Evolutionary conservation across 2,329 filamentous ascomycete genomes (phyloP), one percentile per base, ranked within the genome.

Genomic region (Fonsecaea multimorphosa): DNA sequence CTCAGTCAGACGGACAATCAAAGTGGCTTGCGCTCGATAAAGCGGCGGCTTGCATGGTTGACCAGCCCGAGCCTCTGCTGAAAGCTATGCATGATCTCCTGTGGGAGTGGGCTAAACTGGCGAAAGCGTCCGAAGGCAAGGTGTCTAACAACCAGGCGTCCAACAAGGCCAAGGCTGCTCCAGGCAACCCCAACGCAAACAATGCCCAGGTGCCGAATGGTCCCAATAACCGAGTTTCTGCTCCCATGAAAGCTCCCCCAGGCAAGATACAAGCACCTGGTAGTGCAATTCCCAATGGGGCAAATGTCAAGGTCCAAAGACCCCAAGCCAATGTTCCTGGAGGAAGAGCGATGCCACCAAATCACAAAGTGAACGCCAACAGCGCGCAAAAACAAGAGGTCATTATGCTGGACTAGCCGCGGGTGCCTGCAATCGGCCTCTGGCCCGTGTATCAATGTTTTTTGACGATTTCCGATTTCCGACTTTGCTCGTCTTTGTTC

Each of bases 1-100:
- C 65, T 14, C 58, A 52, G 2, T 32, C 63, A 12, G 65, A 69
- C 7, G 34, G 55, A 9, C 52, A 54, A 12, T 63, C 52, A 16
- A 64, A 65, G 32, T 72, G 71, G 71, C 56, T 72, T 32, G 54
- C 59, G 12, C 55, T 71, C 29, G 71, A 71, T 56, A 66, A 58
- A 29, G 68, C 68, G 8, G 70, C 68, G n/a, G 61, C 54, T 8
- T 72, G 69, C 38, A 38, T 64, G 51, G 62, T 62, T 19, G 64
- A 69, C 32, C 54, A 64, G 22, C 71, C 71, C 29, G 61, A 71
- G 53, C 52, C 58, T 44, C 46, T 71, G 31, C 55, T 72, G 16
- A 40, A 61, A 24, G 70, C 70, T 29, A 58, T 72, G 36, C 68
- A 72, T 51, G 64, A 70, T 19, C 55, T 67, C 11, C 54, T 72